phyloP scores from a whole-genome alignment of 768 basidiomycete genomes.

The Pleurotus citrinopileatus region DNA sequence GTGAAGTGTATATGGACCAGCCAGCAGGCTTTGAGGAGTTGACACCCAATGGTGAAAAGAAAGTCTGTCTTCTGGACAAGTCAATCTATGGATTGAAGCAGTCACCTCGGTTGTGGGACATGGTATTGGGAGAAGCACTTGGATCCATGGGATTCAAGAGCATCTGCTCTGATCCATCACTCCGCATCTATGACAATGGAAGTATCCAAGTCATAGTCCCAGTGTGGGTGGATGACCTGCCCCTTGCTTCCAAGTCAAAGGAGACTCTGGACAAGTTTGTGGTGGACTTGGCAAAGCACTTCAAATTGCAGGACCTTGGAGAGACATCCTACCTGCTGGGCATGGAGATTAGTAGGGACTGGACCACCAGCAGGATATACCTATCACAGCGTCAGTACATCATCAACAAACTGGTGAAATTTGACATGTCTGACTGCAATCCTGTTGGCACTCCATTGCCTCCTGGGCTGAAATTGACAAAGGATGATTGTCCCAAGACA shows the following conservation, averaged over 20 bases:
- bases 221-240: conserved; percentile 29
- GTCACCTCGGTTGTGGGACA: conserved; percentile 33
- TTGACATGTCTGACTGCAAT: conserved; percentile 24
- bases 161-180: conserved; percentile 22
- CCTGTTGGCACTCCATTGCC: conserved; percentile 29
- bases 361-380: conserved; percentile 13
- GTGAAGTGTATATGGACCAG: conserved; percentile 31
- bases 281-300: conserved; percentile 19
- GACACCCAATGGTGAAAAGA: conserved; percentile 4
- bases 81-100: conserved; percentile 43
- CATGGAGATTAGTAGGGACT: conserved; percentile 24
- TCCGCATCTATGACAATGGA: conserved; percentile 24
- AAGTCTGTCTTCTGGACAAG: conserved; percentile 24
- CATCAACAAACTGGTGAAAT: conserved; percentile 22
- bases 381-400: conserved; percentile 26
- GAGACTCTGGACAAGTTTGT: conserved; percentile 18
- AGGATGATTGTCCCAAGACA: conserved; percentile 17
- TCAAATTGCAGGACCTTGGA: conserved; percentile 28
- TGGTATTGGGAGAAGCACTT: conserved; percentile 23
- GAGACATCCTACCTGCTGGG: conserved; percentile 24
- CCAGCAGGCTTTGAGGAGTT: conserved; percentile 22
- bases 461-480: conserved; percentile 20
- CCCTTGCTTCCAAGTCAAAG: conserved; percentile 20
- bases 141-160: conserved; percentile 19
- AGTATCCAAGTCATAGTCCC: conserved; percentile 23